Percentiles rank a stretch among this genome's conserved stretches.
Conservation (phyloP, 2,329 filamentous ascomycete species). For the Ceratocystis destructans region DNA sequence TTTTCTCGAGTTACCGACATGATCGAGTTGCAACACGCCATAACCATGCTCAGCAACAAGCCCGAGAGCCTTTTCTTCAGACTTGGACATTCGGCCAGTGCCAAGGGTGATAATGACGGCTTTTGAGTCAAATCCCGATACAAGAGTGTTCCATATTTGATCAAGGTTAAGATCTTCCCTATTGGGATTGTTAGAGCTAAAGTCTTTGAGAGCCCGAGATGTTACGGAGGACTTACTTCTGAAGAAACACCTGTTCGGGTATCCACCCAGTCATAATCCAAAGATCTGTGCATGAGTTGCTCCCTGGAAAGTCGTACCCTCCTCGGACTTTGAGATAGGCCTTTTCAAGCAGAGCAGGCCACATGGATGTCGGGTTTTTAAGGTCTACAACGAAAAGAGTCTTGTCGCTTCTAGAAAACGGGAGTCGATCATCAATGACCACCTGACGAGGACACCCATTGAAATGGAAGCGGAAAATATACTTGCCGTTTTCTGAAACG, state of each 20-base stretch:
- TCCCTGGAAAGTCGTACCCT: constrained; percentile 94
- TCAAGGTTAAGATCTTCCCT: constrained; percentile 67
- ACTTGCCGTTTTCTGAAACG: constrained; percentile 70
- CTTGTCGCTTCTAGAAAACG: constrained; percentile 58
- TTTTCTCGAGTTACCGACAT: constrained; percentile 44
- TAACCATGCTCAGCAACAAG: constrained; percentile 89
- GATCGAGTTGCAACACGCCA: constrained; percentile 68
- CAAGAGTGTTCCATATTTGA: constrained; percentile 64
- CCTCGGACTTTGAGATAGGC: constrained; percentile 91
- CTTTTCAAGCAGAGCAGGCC: constrained; percentile 89
- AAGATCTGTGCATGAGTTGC: constrained; percentile 89
- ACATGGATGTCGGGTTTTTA: constrained; percentile 65
- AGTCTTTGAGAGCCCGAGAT: no score
- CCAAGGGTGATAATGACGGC: constrained; percentile 83
- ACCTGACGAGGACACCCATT: constrained; percentile 86
- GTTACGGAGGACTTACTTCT: constrained; percentile 38
- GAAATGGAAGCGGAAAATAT: constrained; percentile 84
- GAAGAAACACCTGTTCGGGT: constrained; percentile 84
- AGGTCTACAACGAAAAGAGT: constrained; percentile 80
- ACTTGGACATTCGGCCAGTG: constrained; percentile 64
- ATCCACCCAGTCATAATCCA: constrained; percentile 94
- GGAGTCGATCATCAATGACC: constrained; percentile 76
- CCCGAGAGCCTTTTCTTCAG: constrained; percentile 67
- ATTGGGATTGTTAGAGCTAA: background rate
- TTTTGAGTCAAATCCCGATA: constrained; percentile 57